Evolutionary conservation across 2,329 filamentous ascomycete genomes (phyloP).

Genomic region (Hymenoscyphus salicellus): DNA sequence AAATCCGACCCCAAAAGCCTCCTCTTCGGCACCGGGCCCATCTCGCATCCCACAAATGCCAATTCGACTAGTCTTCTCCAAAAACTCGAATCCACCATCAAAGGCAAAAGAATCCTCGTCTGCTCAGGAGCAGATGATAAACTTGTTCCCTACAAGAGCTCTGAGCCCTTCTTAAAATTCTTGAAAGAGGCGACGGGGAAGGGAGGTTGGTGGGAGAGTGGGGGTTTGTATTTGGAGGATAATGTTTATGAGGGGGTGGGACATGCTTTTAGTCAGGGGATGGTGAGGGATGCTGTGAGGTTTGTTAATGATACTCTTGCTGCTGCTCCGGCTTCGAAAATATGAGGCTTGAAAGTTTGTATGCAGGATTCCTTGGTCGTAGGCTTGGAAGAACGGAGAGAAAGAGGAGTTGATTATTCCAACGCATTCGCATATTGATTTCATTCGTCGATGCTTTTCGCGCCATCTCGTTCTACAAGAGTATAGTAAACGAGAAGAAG

Average conservation of each 20-base stretch:
- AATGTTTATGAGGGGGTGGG: constrained; percentile 65
- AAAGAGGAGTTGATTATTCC: no score
- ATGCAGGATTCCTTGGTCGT: background rate
- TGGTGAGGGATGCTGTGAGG: constrained; percentile 63
- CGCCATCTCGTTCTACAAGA: no score
- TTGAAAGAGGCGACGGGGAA: constrained; percentile 52
- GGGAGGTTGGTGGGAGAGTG: constrained; percentile 51
- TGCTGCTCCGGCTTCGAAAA: constrained; percentile 19
- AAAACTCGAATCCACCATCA: constrained; percentile 49
- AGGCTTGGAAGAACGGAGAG: no score
- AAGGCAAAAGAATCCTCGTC: constrained; percentile 62
- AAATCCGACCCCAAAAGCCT: constrained; percentile 73
- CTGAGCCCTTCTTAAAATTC: constrained; percentile 58
- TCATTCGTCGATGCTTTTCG: no score
- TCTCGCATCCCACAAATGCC: constrained; percentile 35
- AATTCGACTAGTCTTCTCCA: constrained; percentile 45
- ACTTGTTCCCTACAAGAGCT: constrained; percentile 65
- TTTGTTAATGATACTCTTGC: constrained; percentile 53
- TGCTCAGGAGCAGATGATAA: constrained; percentile 67
- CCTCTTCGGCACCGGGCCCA: constrained; percentile 55
- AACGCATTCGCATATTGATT: no score
- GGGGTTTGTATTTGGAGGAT: constrained; percentile 58
- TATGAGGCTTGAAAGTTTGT: constrained; percentile 13
- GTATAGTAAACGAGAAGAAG: no score
- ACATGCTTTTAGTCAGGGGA: constrained; percentile 65